Evolutionary conservation across 1,284 basidiomycete genomes (phyloP).

Genomic region (Trichosporon sp.): DNA sequence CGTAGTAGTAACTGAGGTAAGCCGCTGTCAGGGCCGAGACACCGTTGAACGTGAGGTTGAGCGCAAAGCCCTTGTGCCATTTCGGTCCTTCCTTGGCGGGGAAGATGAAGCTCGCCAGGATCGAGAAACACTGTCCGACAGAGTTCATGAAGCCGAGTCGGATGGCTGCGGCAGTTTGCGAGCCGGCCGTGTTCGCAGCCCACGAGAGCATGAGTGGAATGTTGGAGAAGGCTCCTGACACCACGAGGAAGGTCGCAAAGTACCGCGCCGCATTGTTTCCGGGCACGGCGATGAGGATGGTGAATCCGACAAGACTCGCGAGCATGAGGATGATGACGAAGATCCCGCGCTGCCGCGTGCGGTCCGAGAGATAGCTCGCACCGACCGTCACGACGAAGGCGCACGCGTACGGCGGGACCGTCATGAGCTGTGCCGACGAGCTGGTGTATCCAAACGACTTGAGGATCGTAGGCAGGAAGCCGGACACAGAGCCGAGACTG

Average conservation of each 20-base stretch:
- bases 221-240: slow-evolving; percentile 28
- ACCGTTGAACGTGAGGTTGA: slow-evolving; percentile 16
- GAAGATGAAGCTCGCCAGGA: slow-evolving; percentile 24
- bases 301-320: slow-evolving; percentile 38
- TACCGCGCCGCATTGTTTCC: slow-evolving; percentile 28
- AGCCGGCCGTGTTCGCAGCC: slow-evolving; percentile 21
- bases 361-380: slow-evolving; percentile 16
- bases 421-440: slow-evolving; percentile 55
- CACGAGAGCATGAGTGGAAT: slow-evolving; percentile 29
- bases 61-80: slow-evolving; percentile 22
- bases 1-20: slow-evolving; percentile 12
- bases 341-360: slow-evolving; percentile 11
- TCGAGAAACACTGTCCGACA: slow-evolving; percentile 30
- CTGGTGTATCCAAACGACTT: slow-evolving; percentile 52
- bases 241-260: slow-evolving; percentile 39
- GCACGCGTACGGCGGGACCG: slow-evolving; percentile 75
- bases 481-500: slow-evolving; percentile 55
- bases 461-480: slow-evolving; percentile 77
- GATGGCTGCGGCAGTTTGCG: slow-evolving; percentile 2
- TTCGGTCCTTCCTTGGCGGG: slow-evolving; percentile 18
- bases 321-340: slow-evolving; percentile 36
- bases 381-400: slow-evolving; percentile 41
- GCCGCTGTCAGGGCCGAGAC: slow-evolving; percentile 8
- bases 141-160: slow-evolving; percentile 43
- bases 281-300: slow-evolving; percentile 31